Base-by-base conservation (phyloP, 805 yeast genomes). In the Ogataea nitratoaversa region DNA sequence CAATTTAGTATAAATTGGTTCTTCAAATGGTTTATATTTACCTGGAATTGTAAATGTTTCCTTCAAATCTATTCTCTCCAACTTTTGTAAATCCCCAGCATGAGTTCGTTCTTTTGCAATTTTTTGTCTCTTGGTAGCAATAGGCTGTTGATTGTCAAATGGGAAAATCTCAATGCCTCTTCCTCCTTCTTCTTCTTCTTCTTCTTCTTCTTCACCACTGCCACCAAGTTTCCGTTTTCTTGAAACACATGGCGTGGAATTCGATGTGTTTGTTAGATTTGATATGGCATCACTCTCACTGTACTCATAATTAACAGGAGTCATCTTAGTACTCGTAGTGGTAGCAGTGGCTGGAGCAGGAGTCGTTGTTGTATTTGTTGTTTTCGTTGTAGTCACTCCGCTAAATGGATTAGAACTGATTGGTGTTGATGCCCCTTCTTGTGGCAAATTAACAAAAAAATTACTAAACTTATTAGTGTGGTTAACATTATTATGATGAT, bases 161-260 rank as follows among this genome's bases (percentile, higher is more conserved):
- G 8, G 30, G 16, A 27, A 27, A 27, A 12, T 27, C 13, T 14
- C 30, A 27, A 9, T 6, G 13, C 14, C 30, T n/a, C 14, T 6
- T 27, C 7, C 14, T 9, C 7, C 3, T 18, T 2, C 19, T n/a
- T 32, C 5, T 20, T 4, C 14, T 17, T 20, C 18, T 17, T 16
- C 8, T 16, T 19, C 19, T 30, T 29, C 16, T 16, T 16, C 16
- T 6, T 17, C 3, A 1, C 17, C 9, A 27, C 9, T 35, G 30
- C 20, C 16, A 11, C 41, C 46, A 14, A 38, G 17, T 18, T 44
- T 46, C 17, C 49, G 34, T 37, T 37, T 40, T 24, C 43, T 48
- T 8, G 47, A 41, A 37, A 46, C 46, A 32, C 53, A 48, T 9
- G 53, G 53, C 2, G 53, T 48, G 11, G 53, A 48, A 3, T 44